These are phyloP conservation scores for Penicillium paxilli DNA, from an alignment of 495 filamentous ascomycete species.

Conservation along the genomic window DNA sequence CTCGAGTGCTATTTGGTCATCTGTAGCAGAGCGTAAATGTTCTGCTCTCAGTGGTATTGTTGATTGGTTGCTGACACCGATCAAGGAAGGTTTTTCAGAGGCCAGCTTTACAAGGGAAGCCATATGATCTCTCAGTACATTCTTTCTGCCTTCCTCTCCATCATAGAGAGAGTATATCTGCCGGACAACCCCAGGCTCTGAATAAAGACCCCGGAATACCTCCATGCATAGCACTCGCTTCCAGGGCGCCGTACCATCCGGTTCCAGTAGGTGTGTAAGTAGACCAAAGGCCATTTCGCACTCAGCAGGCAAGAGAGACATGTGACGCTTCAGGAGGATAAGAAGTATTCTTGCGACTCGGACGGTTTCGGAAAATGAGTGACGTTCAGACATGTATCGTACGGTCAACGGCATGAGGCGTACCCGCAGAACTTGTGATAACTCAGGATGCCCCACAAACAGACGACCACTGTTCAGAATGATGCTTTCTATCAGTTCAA, in stretches of 20 bases:
- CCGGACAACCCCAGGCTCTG: slow-evolving; percentile 73
- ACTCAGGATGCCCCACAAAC: slow-evolving; percentile 76
- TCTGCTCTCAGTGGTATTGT: slow-evolving; percentile 61
- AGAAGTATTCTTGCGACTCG: slow-evolving; percentile 80
- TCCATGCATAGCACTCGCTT: slow-evolving; percentile 90
- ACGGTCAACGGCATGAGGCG: slow-evolving; percentile 81
- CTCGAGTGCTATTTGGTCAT: slow-evolving; percentile 84
- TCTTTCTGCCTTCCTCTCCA: slow-evolving; percentile 66
- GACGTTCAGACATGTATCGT: slow-evolving; percentile 72
- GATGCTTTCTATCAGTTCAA: slow-evolving; percentile 90
- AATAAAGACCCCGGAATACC: slow-evolving; percentile 78
- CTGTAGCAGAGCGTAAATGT: slow-evolving; percentile 46
- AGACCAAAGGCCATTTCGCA: slow-evolving; percentile 82
- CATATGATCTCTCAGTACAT: slow-evolving; percentile 77
- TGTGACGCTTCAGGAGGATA: slow-evolving; percentile 72
- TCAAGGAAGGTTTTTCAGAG: slow-evolving; percentile 82
- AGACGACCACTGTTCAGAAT: slow-evolving; percentile 80
- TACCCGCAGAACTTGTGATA: slow-evolving; percentile 74
- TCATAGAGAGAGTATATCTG: slow-evolving; percentile 83
- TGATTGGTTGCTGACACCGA: slow-evolving; percentile 85
- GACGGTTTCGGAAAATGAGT: slow-evolving; percentile 79
- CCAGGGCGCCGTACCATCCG: slow-evolving; percentile 75
- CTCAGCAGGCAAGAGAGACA: slow-evolving; percentile 71
- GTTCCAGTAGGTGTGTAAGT: slow-evolving; percentile 86
- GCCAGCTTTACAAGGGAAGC: slow-evolving; percentile 83